Evolutionary conservation across 805 yeast species (phyloP).

Genomic region (Candida ulmi): DNA sequence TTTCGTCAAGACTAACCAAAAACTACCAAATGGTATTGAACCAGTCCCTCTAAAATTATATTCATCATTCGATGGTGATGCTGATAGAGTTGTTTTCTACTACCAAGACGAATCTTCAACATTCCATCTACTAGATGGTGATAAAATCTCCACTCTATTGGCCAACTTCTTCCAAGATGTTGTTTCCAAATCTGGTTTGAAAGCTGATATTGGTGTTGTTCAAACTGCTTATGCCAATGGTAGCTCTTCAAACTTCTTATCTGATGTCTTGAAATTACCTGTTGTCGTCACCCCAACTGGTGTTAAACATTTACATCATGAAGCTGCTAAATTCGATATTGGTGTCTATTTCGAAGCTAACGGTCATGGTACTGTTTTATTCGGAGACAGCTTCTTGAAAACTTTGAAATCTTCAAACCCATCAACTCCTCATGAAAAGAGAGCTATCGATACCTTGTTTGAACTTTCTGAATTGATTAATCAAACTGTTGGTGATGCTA

Average conservation of each 20-base stretch:
- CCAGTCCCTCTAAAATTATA: constrained; percentile 46
- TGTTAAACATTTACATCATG: constrained; percentile 91
- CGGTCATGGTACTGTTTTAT: constrained; percentile 97
- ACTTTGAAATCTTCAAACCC: constrained; percentile 34
- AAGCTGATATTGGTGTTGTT: constrained; percentile 65
- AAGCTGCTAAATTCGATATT: constrained; percentile 77
- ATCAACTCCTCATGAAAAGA: constrained; percentile 36
- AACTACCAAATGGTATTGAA: constrained; percentile 56
- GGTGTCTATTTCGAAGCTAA: constrained; percentile 98
- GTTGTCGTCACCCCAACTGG: constrained; percentile 92
- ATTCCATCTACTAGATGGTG: constrained; percentile 80
- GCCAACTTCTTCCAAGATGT: constrained; percentile 61
- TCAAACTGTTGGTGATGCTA: constrained; percentile 98
- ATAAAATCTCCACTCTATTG: constrained; percentile 81
- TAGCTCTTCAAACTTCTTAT: constrained; percentile 69
- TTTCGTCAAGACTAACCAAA: constrained; percentile 85
- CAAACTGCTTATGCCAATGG: constrained; percentile 99
- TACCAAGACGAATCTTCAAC: constrained; percentile 33
- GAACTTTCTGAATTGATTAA: constrained; percentile 71
- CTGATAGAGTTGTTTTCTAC: constrained; percentile 88
- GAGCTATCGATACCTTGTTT: constrained; percentile 49
- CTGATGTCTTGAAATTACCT: constrained; percentile 58
- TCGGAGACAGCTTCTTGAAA: constrained; percentile 47
- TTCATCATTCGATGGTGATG: constrained; percentile 95
- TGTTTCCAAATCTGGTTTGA: constrained; percentile 37